Conservation (phyloP, 225 moss, liverwort and hornwort genomes). For the Straminergon stramineum region DNA sequence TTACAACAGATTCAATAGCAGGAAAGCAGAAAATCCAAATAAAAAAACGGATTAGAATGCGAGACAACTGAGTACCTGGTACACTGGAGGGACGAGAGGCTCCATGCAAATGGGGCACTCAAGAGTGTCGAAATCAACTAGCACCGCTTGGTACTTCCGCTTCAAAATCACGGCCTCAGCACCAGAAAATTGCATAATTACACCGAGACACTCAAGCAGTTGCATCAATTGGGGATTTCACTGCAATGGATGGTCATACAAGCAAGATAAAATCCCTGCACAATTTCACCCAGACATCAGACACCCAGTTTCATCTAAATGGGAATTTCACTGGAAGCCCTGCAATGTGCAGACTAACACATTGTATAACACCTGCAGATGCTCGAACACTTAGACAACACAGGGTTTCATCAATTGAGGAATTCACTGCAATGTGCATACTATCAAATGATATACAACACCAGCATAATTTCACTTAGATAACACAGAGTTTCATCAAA, state of each 20-base stretch:
- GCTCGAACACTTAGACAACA: no score
- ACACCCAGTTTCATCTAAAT: not conserved
- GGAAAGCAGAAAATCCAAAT: not conserved
- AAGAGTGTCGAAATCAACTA: not conserved
- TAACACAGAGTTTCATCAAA: not conserved
- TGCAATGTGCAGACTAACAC: not conserved
- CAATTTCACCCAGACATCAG: not conserved
- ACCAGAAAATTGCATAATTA: not conserved
- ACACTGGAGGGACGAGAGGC: not conserved
- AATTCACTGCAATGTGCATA: not conserved
- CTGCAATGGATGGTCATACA: not conserved
- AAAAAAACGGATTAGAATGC: not conserved
- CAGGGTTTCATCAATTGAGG: not conserved
- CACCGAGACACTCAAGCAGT: no score
- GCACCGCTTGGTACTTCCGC: not conserved
- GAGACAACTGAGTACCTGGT: not conserved
- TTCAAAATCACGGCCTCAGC: not conserved
- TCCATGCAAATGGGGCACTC: not conserved
- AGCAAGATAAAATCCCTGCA: not conserved
- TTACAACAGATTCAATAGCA: not conserved
- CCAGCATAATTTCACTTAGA: not conserved
- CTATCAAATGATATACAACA: no score
- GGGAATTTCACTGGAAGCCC: not conserved
- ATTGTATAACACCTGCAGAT: not conserved
- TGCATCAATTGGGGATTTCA: not conserved